Evolutionary conservation across 352 stramenopile genomes (phyloP).

Genomic region (Salisapilia sapeloensis): DNA sequence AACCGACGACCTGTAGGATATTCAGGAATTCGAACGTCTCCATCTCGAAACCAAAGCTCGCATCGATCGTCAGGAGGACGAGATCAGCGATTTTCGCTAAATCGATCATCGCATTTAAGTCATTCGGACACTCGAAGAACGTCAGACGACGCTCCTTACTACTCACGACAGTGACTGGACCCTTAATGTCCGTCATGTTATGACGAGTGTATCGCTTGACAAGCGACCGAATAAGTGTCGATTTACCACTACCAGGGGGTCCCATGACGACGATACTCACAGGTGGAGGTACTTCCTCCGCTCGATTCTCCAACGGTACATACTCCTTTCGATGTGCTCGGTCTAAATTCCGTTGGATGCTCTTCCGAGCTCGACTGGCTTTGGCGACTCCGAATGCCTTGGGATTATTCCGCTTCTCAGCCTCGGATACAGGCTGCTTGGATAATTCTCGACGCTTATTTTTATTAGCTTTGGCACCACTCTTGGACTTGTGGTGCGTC

Average conservation of each 20-base stretch:
- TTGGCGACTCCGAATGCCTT: conserved; percentile 96
- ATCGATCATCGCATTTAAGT: conserved; percentile 88
- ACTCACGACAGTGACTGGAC: conserved; percentile 97
- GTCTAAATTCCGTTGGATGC: conserved; percentile 97
- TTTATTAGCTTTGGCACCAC: conserved; percentile 87
- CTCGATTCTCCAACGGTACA: conserved; percentile 76
- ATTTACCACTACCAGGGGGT: conserved; percentile 93
- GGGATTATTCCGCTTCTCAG: conserved; percentile 91
- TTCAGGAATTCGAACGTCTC: conserved; percentile 99
- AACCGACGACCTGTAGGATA: conserved; percentile 90
- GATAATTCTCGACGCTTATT: conserved; percentile 87
- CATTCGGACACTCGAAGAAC: conserved; percentile 98
- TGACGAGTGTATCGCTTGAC: conserved; percentile 99
- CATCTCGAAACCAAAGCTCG: conserved; percentile 99
- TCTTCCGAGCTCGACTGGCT: conserved; percentile 88
- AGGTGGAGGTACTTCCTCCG: conserved; percentile 81
- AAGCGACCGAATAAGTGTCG: conserved; percentile 95
- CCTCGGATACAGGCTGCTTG: conserved; percentile 68
- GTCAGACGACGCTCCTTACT: conserved; percentile 97
- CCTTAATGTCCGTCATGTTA: conserved; percentile 92
- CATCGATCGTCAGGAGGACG: conserved; percentile 97
- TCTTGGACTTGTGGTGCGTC: conserved; percentile 70
- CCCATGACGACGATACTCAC: conserved; percentile 97
- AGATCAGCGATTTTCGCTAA: conserved; percentile 98
- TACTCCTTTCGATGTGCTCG: conserved; percentile 95